Base-by-base conservation (phyloP, 192 early-diverging fungal genomes). In the Geosiphon pyriformis region DNA sequence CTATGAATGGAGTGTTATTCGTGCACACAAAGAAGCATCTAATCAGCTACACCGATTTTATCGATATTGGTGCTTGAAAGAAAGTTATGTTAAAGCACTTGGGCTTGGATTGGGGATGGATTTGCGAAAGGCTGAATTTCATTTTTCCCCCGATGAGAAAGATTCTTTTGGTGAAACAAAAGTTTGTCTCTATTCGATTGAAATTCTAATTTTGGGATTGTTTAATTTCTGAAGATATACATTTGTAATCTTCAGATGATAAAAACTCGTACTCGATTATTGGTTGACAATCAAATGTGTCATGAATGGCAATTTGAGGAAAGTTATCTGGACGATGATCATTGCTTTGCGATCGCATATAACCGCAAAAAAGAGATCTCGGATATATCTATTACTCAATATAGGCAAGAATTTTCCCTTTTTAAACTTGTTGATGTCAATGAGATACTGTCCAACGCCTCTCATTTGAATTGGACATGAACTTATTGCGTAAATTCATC, bases 61-160 rank as follows among this genome's bases (percentile, higher is more conserved):
- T 50, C 60, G 70, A 51, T 55, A 76, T 34, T 85, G 84, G 84
- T 81, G 75, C 49, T 70, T 85, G 42, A 85, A 85, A 62, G 84
- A 85, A 64, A 79, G 80, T 56, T 72, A 78, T 22, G 74, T 80
- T 35, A 85, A 85, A 69, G 81, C 82, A 25, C 25, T 85, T n/a
- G 84, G 82, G 10, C 51, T 83, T 20, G 80, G 84, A 8, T 69
- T 83, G 30, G 70, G 74, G 22, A 68, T 79, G 49, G 72, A 81
- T 47, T 72, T 85, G 7, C 66, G 66, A 58, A 58, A 70, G 31
- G 60, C 82, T 31, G 80, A 82, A 47, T 85, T 85, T 65, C 32
- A 53, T 6, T 59, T 78, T 4, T 49, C 62, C 4, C 46, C 72
- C 3, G 55, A 65, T 22, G 70, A 70, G 20, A 55, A 67, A 51